Percentiles rank a stretch among this genome's conserved stretches.
These are phyloP conservation scores for Schizopora paradoxa DNA, from an alignment of 1,284 basidiomycete genomes.

Conservation along the genomic window DNA sequence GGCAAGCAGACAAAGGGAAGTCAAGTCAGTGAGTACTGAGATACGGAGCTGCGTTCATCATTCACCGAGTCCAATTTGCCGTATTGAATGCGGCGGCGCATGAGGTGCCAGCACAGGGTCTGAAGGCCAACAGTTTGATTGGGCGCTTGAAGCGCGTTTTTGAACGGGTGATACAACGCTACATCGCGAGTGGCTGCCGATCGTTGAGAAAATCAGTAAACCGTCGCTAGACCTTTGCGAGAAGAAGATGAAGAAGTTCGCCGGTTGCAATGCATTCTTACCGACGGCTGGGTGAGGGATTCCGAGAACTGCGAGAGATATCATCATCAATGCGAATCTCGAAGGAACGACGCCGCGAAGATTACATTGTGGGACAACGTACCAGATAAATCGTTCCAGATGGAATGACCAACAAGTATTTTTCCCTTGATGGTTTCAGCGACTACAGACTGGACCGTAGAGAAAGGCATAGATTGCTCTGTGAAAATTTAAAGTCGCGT, in stretches of 20 bases:
- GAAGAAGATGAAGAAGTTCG: no score
- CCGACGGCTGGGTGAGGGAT: constrained; percentile 70
- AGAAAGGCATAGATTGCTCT: constrained; percentile 39
- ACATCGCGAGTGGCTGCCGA: constrained; percentile 73
- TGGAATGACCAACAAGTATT: constrained; percentile 64
- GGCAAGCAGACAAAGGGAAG: constrained; percentile 7
- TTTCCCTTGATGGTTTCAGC: constrained; percentile 60
- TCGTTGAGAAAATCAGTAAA: no score
- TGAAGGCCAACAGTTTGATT: constrained; percentile 65
- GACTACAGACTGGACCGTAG: constrained; percentile 55
- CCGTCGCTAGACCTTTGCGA: no score
- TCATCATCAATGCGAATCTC: constrained; percentile 11
- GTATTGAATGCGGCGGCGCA: constrained; percentile 70
- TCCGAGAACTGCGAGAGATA: constrained; percentile 54
- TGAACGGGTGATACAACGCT: constrained; percentile 73
- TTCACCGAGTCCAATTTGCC: constrained; percentile 63
- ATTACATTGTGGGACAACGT: no score
- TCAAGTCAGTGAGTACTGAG: constrained; percentile 11
- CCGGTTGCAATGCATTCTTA: constrained; percentile 4
- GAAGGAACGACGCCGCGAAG: no score
- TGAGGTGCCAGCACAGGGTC: constrained; percentile 73
- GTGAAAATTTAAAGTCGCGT: constrained; percentile 4
- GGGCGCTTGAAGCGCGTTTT: constrained; percentile 58
- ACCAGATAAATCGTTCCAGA: constrained; percentile 79
- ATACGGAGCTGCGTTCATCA: constrained; percentile 19